Evolutionary conservation across 2,329 filamentous ascomycete species (phyloP).

Genomic region (Arthrobotrys conoides): DNA sequence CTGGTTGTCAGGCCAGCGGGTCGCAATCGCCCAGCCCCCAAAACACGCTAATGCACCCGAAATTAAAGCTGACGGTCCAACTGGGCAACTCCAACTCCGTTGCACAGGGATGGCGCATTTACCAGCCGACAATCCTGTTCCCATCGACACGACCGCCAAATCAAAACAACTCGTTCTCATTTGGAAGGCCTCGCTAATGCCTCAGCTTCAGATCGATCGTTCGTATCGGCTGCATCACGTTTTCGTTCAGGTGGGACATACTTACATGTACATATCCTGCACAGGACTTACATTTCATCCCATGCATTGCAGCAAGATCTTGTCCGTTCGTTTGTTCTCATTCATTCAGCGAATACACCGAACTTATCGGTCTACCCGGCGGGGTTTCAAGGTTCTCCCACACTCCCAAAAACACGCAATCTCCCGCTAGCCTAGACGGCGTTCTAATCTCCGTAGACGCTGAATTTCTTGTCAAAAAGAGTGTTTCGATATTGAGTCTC

Average conservation of each 20-base stretch:
- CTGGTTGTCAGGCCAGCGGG: conserved; percentile 43
- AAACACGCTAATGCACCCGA: conserved; percentile 41
- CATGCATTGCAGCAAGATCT: conserved; percentile 16
- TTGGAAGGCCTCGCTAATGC: conserved; percentile 6
- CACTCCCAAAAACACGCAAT: conserved; percentile 9
- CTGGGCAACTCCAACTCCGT: conserved; percentile 24
- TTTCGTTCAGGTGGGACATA: conserved; percentile 18
- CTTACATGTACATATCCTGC: neutral
- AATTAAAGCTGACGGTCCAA: conserved; percentile 33
- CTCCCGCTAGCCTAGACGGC: conserved; percentile 24
- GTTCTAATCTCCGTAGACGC: conserved; percentile 28
- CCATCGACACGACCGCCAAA: conserved; percentile 24
- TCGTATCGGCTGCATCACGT: conserved; percentile 22
- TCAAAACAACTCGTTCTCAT: conserved; percentile 16
- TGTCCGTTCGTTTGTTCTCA: neutral
- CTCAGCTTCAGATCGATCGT: conserved; percentile 23
- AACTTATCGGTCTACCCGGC: conserved; percentile 22
- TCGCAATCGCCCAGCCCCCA: conserved; percentile 30
- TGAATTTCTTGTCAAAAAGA: neutral
- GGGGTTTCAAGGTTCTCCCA: neutral
- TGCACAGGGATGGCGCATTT: conserved; percentile 36
- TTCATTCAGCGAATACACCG: conserved; percentile 15
- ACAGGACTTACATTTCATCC: neutral
- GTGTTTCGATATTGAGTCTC: neutral
- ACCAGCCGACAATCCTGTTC: conserved; percentile 17